Conservation (phyloP, 257 asterid genomes). For the Fraxinus cuspidata region DNA sequence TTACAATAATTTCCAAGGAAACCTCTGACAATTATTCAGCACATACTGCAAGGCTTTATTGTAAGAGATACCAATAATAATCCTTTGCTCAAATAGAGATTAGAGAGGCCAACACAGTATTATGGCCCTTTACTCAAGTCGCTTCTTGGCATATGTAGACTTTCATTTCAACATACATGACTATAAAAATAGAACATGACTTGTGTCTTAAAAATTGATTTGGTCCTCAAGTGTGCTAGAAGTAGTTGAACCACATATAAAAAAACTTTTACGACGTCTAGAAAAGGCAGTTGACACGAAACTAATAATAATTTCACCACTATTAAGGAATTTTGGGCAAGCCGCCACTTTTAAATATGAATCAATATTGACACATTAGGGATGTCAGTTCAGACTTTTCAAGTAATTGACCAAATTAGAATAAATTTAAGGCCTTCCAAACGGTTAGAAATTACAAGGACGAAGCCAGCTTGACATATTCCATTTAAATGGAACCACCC, state of each 20-base stretch:
- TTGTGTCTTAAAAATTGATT: slow-evolving; percentile 8
- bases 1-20: not conserved
- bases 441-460: not conserved
- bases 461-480: slow-evolving; percentile 18
- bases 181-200: slow-evolving; percentile 5
- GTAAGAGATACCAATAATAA: not conserved
- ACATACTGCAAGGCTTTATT: not conserved
- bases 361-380: not conserved
- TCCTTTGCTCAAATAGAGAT: not conserved
- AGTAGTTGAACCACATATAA: slow-evolving; percentile 1
- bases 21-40: not conserved
- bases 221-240: slow-evolving; percentile 13
- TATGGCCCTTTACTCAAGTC: not conserved
- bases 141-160: slow-evolving; percentile 5
- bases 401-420: slow-evolving; percentile 8
- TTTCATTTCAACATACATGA: slow-evolving; percentile 9
- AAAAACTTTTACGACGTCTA: not conserved
- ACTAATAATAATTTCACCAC: not conserved
- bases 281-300: not conserved
- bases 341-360: not conserved
- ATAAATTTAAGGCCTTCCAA: slow-evolving; percentile 6
- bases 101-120: not conserved
- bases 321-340: not conserved
- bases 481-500: not conserved
- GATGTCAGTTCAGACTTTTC: slow-evolving; percentile 10